These are phyloP conservation scores for Alternaria alternata DNA, from an alignment of 2,329 filamentous ascomycete species.

Conservation along the genomic window DNA sequence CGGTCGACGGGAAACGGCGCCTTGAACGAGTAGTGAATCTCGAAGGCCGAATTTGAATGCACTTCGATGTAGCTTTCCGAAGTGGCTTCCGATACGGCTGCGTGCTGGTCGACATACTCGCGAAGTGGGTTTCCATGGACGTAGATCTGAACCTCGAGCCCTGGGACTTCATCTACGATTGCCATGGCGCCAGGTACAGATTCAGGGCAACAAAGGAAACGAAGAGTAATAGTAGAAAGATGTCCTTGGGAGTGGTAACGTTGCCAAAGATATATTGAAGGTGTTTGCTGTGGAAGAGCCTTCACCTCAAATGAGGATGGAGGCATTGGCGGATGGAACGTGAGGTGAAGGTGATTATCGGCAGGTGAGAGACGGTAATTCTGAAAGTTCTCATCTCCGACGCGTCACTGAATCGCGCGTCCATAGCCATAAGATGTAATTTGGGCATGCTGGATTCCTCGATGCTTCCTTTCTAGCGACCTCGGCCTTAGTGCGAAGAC, in stretches of 20 bases:
- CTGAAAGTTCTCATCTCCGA: background rate
- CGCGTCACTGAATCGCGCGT: background rate
- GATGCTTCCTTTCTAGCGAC: background rate
- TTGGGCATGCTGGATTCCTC: background rate
- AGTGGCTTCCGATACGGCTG: slow-evolving; percentile 3
- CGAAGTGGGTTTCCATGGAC: slow-evolving; percentile 26
- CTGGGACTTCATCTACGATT: slow-evolving; percentile 11
- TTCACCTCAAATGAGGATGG: background rate
- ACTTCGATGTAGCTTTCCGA: slow-evolving; percentile 41
- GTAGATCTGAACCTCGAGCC: slow-evolving; percentile 28
- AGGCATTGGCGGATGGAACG: background rate
- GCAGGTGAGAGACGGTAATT: background rate
- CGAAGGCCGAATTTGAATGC: slow-evolving; percentile 29
- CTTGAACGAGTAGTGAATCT: slow-evolving; percentile 22
- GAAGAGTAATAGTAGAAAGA: background rate
- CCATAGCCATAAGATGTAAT: background rate
- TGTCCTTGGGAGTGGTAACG: background rate
- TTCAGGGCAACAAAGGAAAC: too few species aligned
- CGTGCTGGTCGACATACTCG: slow-evolving; percentile 34
- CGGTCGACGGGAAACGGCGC: slow-evolving; percentile 12
- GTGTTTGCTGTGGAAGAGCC: background rate
- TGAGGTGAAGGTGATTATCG: slow-evolving; percentile 5
- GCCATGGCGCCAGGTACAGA: slow-evolving; percentile 19
- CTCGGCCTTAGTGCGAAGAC: background rate
- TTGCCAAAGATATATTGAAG: background rate